These are phyloP conservation scores for Boletus rubescentipes DNA, from an alignment of 768 basidiomycete genomes.

Conservation along the genomic window DNA sequence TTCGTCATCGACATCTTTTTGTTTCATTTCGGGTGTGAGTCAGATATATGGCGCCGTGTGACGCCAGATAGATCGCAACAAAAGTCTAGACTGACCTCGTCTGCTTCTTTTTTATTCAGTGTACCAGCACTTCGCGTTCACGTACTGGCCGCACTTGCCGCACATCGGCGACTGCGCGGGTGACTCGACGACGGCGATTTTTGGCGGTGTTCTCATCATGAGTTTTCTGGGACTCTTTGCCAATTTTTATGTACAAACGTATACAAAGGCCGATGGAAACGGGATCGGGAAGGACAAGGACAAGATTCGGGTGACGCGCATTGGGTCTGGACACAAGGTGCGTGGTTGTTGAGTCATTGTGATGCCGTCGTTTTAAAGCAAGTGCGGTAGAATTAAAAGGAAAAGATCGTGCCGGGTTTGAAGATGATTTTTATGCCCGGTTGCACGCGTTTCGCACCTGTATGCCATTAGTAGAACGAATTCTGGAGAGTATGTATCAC, in stretches of 20 bases:
- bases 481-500: no score
- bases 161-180: slow-evolving; percentile 29
- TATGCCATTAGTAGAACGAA: no score
- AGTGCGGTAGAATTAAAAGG: not conserved
- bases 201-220: slow-evolving; percentile 14
- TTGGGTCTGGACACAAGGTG: not conserved
- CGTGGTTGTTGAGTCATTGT: not conserved
- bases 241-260: slow-evolving; percentile 27
- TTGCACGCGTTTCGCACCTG: not conserved
- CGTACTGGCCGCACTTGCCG: slow-evolving; percentile 23
- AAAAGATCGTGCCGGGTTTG: no score
- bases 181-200: slow-evolving; percentile 17
- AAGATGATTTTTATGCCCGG: not conserved
- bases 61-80: not conserved
- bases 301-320: not conserved
- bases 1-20: slow-evolving; percentile 23
- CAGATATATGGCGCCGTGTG: not conserved
- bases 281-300: not conserved
- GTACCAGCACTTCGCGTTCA: slow-evolving; percentile 29
- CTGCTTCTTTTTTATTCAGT: slow-evolving; percentile 6
- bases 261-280: slow-evolving; percentile 3
- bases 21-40: slow-evolving; percentile 27
- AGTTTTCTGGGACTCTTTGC: slow-evolving; percentile 26
- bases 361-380: not conserved
- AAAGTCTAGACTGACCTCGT: not conserved